phyloP scores from a whole-genome alignment of 192 early-diverging fungal species.

The Coemansia aciculifera region DNA sequence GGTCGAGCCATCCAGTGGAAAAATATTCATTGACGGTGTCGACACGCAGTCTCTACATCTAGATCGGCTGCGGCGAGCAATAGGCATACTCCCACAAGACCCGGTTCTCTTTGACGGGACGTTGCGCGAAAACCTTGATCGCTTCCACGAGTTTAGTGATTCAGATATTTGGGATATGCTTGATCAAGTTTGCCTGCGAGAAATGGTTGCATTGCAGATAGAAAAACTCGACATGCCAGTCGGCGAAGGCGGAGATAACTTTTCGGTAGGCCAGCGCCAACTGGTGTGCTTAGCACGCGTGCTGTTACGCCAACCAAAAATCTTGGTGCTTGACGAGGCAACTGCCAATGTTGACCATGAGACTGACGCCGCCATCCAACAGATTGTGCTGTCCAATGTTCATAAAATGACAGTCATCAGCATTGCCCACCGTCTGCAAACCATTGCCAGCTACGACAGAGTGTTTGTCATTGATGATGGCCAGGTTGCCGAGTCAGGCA shows the following conservation, averaged over 20 bases:
- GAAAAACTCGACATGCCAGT: conserved; percentile 51
- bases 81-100: conserved; percentile 76
- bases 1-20: conserved; percentile 61
- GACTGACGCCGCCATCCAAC: conserved; percentile 70
- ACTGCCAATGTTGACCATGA: conserved; percentile 65
- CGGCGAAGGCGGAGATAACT: conserved; percentile 62
- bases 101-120: conserved; percentile 75
- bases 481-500: conserved; percentile 39
- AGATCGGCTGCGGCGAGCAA: conserved; percentile 57
- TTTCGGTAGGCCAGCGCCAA: conserved; percentile 81
- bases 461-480: conserved; percentile 61
- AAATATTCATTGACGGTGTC: conserved; percentile 68
- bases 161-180: conserved; percentile 70
- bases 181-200: conserved; percentile 44
- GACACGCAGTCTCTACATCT: conserved; percentile 61
- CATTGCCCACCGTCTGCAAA: conserved; percentile 79
- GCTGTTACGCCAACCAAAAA: conserved; percentile 64
- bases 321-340: conserved; percentile 84
- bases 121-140: conserved; percentile 72
- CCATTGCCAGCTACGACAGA: conserved; percentile 62
- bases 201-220: conserved; percentile 18
- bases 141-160: conserved; percentile 60
- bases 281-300: conserved; percentile 63
- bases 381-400: conserved; percentile 54
- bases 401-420: conserved; percentile 58